Evolutionary conservation across 345 rosid species (phyloP), one percentile per base, ranked within the genome.

Genomic region (Gynandropsis gynandra): DNA sequence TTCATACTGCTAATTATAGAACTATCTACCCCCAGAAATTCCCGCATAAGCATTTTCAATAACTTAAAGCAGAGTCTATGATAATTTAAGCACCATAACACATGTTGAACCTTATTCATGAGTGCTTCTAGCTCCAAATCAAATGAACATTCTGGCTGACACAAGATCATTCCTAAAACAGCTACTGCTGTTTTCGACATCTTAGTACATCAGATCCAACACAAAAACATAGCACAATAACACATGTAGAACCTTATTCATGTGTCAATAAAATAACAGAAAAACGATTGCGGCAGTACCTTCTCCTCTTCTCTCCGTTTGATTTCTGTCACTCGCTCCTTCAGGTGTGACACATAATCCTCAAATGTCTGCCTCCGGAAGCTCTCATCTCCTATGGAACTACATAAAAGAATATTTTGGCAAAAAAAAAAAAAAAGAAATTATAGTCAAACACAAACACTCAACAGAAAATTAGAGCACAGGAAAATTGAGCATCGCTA

Each of bases 341-440:
- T 77, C 59, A 90, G 74, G 52, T 77, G 80, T 43, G 65, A 56
- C 38, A 77, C 42, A 10, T 80, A 82, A 54, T 87, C 87, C 52
- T 84, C 87, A 58, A 84, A 87, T 46, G 79, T 75, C 50, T 65
- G 80, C 73, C 54, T 71, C 62, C 87, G 74, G 46, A 78, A 58
- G 70, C 66, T 71, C 69, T 87, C 96, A 16, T 90, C 95, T 42
- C 79, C 78, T 29, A 87, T 73, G 27, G 80, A 59, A 73, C 98
- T 90, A 53, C 68, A 75, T 11, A 55, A 57, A 16, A 37, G 47
- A 61, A 59, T 9, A 40, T n/a, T n/a, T n/a, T n/a, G n/a, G n/a
- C n/a, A n/a, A n/a, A n/a, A 24, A 24, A 24, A 24, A 2, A 24
- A 24, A 24, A 24, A 24, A 5, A 24, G 29, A 2, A 24, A 24